Evolutionary conservation across 1,284 basidiomycete species (phyloP), one percentile per base, ranked within the genome.

Genomic region (Abortiporus biennis): DNA sequence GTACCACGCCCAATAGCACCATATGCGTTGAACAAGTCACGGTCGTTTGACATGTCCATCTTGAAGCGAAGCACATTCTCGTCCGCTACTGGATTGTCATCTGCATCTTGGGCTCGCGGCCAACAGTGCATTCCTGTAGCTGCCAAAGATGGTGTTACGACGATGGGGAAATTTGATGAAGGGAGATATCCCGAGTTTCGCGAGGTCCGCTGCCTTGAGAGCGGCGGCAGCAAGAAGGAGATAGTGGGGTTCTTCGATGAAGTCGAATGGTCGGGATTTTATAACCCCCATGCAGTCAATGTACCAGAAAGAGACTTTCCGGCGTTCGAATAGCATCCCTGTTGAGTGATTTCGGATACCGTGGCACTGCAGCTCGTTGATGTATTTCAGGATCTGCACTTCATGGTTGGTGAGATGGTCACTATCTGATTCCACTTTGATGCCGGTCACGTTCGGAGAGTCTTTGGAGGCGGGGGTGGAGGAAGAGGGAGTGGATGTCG

Each of bases 171-270:
- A 23, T 19, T 33, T 21, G 24, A 43, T 15, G 3, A 38, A 11
- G 3, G 42, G 30, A 20, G 12, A 38, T 5, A 43, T 15, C n/a
- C 42, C 42, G 13, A 37, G 37, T 19, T 29, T 11, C 6, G n/a
- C 3, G 5, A 13, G 24, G 19, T 23, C 17, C 11, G 42, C 42
- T n/a, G n/a, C n/a, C n/a, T n/a, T n/a, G n/a, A n/a, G n/a, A n/a
- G n/a, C n/a, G n/a, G n/a, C n/a, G n/a, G 42, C 4, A 29, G 12
- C 38, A 5, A 59, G 47, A 11, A 52, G 51, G n/a, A 59, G 44
- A 9, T 43, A 36, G 3, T 32, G 33, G 9, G 48, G 45, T 4
- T 49, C 35, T n/a, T 44, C 19, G 12, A 44, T 19, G 23, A 56
- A 49, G 35, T 54, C 34, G 36, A 58, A 58, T 6, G 33, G 15